Percentiles rank a stretch among this genome's conserved stretches.
phyloP scores from a whole-genome alignment of 805 yeast genomes.

The Nakazawaea holstii region DNA sequence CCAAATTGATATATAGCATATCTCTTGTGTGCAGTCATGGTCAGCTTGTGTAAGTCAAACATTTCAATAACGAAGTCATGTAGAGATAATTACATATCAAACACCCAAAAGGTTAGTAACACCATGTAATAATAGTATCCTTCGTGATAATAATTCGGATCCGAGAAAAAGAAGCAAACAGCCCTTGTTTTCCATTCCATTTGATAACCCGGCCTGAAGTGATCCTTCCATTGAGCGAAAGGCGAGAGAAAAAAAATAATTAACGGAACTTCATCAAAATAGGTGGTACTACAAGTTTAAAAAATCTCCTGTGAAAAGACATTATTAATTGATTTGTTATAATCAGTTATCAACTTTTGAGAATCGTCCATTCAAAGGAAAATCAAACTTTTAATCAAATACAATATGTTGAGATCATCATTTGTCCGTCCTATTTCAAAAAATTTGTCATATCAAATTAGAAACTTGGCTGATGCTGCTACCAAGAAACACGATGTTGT shows the following conservation, averaged over 20 bases:
- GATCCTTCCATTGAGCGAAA: constrained; percentile 1
- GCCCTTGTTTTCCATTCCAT: constrained; percentile 1
- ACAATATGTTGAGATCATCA: constrained; percentile 9
- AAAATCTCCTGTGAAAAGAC: no score
- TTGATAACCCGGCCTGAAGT: constrained; percentile 10
- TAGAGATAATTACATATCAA: no score
- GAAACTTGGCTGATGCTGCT: constrained; percentile 18
- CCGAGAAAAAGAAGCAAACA: background rate
- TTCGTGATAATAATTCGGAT: background rate
- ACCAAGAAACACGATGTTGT: constrained; percentile 79
- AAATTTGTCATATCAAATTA: constrained; percentile 3
- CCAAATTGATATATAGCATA: no score
- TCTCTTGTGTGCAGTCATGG: no score
- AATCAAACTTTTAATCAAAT: background rate
- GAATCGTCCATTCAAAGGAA: no score
- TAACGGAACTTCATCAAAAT: background rate
- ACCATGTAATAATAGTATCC: background rate
- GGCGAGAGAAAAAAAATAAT: background rate
- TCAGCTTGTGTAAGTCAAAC: no score
- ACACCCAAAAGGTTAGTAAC: no score
- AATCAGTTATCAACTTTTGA: no score
- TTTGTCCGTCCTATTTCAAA: constrained; percentile 4
- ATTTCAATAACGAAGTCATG: no score
- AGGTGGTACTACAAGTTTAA: background rate
- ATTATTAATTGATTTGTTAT: no score